phyloP scores from a whole-genome alignment of 2,329 filamentous ascomycete species.

The Blastomyces emzantsi region DNA sequence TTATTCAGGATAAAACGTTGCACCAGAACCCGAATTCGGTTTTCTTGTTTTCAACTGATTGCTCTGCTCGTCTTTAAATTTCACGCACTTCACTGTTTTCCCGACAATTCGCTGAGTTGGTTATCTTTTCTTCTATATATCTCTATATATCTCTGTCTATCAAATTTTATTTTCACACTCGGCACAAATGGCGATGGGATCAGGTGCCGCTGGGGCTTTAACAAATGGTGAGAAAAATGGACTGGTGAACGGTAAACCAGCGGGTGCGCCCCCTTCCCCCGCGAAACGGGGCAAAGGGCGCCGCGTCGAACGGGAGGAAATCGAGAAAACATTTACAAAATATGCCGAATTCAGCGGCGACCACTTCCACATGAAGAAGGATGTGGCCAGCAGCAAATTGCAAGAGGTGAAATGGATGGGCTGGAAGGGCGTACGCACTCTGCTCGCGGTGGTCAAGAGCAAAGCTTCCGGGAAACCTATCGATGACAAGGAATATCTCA shows the following conservation, averaged over 20 bases:
- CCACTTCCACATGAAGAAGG: slow-evolving; percentile 47
- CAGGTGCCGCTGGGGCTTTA: background rate
- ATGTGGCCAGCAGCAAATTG: slow-evolving; percentile 44
- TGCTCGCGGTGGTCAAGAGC: slow-evolving; percentile 51
- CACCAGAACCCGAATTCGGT: background rate
- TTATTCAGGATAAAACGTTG: background rate
- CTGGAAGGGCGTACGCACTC: slow-evolving; percentile 52
- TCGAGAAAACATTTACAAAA: slow-evolving; percentile 35
- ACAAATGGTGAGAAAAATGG: background rate
- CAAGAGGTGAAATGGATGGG: slow-evolving; percentile 52
- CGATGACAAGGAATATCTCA: slow-evolving; percentile 69
- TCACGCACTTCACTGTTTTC: background rate
- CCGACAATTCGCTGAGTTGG: background rate
- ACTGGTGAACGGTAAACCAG: slow-evolving; percentile 2
- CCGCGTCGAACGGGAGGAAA: slow-evolving; percentile 32
- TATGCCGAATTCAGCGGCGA: slow-evolving; percentile 47
- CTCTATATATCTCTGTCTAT: background rate
- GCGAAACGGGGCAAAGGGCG: slow-evolving; percentile 17
- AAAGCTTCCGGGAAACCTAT: slow-evolving; percentile 56
- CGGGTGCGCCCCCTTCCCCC: background rate
- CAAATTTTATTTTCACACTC: background rate
- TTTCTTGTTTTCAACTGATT: background rate
- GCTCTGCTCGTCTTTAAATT: background rate
- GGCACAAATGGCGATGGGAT: background rate
- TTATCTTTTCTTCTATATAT: background rate